A percentile compares a stretch with the other conserved stretches of the same genome.
These are phyloP conservation scores for Gleditsia sinensis DNA, from an alignment of 306 rosid species.

Conservation along the genomic window DNA sequence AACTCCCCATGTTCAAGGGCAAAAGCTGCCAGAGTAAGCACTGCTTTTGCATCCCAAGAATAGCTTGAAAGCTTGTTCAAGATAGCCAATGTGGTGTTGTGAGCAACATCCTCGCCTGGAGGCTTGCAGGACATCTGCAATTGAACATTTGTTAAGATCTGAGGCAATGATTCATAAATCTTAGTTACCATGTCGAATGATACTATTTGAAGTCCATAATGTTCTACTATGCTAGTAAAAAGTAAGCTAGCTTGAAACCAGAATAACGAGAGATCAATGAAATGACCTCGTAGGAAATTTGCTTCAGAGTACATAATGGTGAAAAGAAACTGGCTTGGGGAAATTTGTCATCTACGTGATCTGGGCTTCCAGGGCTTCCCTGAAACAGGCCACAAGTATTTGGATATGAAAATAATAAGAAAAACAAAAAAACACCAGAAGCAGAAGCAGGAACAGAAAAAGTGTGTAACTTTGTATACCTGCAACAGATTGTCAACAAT, in stretches of 20 bases:
- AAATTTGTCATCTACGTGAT: slow-evolving; percentile 19
- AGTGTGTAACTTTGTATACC: too few relatives aligned
- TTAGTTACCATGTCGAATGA: too few relatives aligned
- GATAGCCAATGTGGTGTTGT: slow-evolving; percentile 54
- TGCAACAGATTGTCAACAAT: slow-evolving; percentile 41
- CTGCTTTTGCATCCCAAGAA: slow-evolving; percentile 65
- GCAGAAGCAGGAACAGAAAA: too few relatives aligned
- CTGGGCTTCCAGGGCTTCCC: slow-evolving; percentile 38
- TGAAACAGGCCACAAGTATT: background rate
- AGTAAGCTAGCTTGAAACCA: too few relatives aligned
- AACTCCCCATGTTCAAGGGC: slow-evolving; percentile 63
- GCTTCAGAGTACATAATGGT: slow-evolving; percentile 44
- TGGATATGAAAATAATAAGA: too few relatives aligned
- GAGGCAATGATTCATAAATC: too few relatives aligned
- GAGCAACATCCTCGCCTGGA: slow-evolving; percentile 53
- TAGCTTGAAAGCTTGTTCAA: slow-evolving; percentile 50
- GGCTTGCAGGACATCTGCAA: slow-evolving; percentile 61
- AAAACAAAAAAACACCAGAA: background rate
- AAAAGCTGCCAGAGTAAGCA: too few relatives aligned
- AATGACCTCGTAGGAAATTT: slow-evolving; percentile 36
- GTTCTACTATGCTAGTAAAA: too few relatives aligned
- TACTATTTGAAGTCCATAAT: too few relatives aligned
- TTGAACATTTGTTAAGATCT: too few relatives aligned
- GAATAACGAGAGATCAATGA: background rate
- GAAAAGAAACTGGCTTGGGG: slow-evolving; percentile 29